These are phyloP conservation scores for Juglanconis oblonga DNA, from an alignment of 2,329 filamentous ascomycete genomes.

Conservation along the genomic window DNA sequence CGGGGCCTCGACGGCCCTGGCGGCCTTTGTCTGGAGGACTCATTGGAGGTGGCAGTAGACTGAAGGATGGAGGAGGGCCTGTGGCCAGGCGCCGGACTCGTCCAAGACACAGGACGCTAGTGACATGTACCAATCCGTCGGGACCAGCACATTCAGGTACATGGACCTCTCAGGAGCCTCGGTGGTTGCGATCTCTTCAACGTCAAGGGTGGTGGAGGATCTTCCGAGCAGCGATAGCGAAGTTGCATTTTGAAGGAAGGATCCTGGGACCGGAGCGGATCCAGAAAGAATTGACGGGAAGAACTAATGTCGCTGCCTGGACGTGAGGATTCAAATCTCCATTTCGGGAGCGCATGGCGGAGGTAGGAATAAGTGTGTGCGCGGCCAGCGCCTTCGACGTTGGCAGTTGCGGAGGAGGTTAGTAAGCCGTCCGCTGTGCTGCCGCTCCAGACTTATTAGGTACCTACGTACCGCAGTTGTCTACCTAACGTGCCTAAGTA, in stretches of 20 bases:
- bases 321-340: background rate
- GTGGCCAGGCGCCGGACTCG: background rate
- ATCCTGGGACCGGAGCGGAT: background rate
- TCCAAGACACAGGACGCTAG: background rate
- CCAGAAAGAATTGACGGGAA: background rate
- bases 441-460: no score
- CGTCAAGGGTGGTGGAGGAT: background rate
- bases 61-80: no score
- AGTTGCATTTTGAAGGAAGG: background rate
- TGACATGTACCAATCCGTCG: background rate
- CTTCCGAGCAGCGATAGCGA: background rate
- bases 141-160: background rate
- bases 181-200: background rate
- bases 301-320: background rate
- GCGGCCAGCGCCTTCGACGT: no score
- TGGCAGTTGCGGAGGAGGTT: no score
- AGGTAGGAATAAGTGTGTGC: no score
- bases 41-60: background rate
- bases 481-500: no score
- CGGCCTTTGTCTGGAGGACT: slow-evolving; percentile 16
- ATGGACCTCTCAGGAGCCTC: background rate
- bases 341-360: no score
- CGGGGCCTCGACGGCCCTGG: slow-evolving; percentile 1
- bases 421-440: no score
- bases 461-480: no score